Percentiles rank a stretch among this genome's conserved stretches.
Evolutionary conservation across 345 rosid genomes (phyloP).

Genomic region (Hibiscus tridactylites): DNA sequence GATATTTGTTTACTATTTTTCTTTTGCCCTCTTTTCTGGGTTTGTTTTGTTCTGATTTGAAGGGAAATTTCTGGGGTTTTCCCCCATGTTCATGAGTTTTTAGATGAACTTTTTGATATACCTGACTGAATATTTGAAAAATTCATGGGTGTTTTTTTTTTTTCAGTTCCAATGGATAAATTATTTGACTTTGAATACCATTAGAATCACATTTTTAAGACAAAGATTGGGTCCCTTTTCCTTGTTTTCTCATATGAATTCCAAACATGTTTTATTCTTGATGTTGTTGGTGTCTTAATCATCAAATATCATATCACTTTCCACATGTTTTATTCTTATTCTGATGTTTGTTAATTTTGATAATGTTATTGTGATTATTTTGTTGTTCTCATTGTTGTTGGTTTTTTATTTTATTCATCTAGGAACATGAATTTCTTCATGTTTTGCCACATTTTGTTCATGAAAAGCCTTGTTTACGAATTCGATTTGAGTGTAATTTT

Average conservation of each 20-base stretch:
- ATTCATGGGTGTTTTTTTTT: not conserved
- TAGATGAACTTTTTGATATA: not conserved
- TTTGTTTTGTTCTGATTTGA: conserved; percentile 14
- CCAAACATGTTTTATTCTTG: not conserved
- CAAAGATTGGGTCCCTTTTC: conserved; percentile 1
- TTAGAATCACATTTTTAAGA: conserved; percentile 7
- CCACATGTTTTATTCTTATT: conserved; percentile 7
- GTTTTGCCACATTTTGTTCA: not conserved
- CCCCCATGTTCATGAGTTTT: not conserved
- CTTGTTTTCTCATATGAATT: not conserved
- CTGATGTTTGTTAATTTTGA: conserved; percentile 2
- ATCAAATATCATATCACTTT: conserved; percentile 11
- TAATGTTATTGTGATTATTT: not conserved
- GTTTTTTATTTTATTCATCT: not conserved
- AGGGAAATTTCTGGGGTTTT: not conserved
- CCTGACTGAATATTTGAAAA: not conserved
- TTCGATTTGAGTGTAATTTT: conserved; percentile 11
- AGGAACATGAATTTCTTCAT: not conserved
- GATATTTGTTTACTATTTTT: not conserved
- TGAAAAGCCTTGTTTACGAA: not conserved
- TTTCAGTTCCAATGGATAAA: not conserved
- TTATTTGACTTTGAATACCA: not conserved
- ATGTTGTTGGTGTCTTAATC: conserved; percentile 1
- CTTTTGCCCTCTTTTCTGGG: not conserved
- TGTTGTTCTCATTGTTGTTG: not conserved